Evolutionary conservation across 805 yeast species (phyloP).

Genomic region (Starmerella vaccinii): DNA sequence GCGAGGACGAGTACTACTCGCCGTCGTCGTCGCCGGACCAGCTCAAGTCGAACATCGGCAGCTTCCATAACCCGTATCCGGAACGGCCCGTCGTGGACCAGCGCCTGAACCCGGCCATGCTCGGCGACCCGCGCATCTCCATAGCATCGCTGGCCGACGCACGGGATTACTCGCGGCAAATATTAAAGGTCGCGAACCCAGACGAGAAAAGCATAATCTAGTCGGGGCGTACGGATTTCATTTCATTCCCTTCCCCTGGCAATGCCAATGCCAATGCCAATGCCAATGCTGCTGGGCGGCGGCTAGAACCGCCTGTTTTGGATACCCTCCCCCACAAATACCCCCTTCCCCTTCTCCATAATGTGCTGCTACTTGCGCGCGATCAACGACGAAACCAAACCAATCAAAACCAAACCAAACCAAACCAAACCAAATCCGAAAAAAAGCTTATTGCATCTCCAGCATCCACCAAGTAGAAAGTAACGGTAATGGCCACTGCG

Average conservation of each 20-base stretch:
- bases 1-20: slow-evolving; percentile 33
- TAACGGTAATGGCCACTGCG: not conserved
- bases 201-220: slow-evolving; percentile 37
- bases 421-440: too few relatives aligned
- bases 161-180: slow-evolving; percentile 68
- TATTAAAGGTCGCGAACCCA: slow-evolving; percentile 80
- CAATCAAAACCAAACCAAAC: too few relatives aligned
- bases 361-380: not conserved
- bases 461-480: not conserved
- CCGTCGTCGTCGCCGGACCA: slow-evolving; percentile 27
- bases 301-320: not conserved
- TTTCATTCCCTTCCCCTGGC: too few relatives aligned
- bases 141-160: slow-evolving; percentile 85
- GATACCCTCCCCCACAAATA: not conserved
- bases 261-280: too few relatives aligned
- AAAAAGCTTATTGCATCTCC: not conserved
- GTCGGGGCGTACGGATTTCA: too few relatives aligned
- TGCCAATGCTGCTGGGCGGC: too few relatives aligned
- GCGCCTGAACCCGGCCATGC: slow-evolving; percentile 60
- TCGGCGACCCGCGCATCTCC: slow-evolving; percentile 65
- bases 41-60: slow-evolving; percentile 25
- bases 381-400: too few relatives aligned
- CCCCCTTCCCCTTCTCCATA: too few relatives aligned
- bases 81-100: slow-evolving; percentile 42
- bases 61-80: slow-evolving; percentile 20